Conservation (phyloP, 768 basidiomycete species). For the Psilocybe subaeruginosa region DNA sequence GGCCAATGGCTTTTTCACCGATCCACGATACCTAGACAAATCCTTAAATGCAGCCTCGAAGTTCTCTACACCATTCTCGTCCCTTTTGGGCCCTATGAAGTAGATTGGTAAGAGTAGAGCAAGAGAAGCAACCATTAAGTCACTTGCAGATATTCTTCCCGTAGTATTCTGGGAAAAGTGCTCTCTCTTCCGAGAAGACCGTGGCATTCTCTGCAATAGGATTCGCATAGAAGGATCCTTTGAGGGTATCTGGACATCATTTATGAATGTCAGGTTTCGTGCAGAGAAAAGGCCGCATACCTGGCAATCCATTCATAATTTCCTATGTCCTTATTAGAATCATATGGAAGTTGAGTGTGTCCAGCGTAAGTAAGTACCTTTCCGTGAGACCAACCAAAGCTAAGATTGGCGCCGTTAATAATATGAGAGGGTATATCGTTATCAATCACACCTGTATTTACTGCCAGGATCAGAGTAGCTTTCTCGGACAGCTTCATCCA, state of each 20-base stretch:
- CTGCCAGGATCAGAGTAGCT: conserved; percentile 73
- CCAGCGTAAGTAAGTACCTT: conserved; percentile 51
- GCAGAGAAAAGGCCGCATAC: conserved; percentile 31
- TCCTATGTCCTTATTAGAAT: conserved; percentile 51
- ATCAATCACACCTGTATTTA: conserved; percentile 68
- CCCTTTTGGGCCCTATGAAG: conserved; percentile 60
- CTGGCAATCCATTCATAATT: conserved; percentile 94
- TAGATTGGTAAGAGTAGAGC: not conserved
- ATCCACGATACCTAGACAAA: conserved; percentile 57
- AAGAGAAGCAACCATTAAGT: not conserved
- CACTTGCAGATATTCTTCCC: conserved; percentile 82
- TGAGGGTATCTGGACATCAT: conserved; percentile 64
- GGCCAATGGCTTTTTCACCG: not conserved
- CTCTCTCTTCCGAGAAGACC: conserved; percentile 58
- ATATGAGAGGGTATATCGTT: not conserved
- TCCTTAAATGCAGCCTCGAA: conserved; percentile 91
- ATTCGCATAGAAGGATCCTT: conserved; percentile 95
- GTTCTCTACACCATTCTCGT: conserved; percentile 64
- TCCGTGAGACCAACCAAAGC: conserved; percentile 98
- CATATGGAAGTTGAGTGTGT: not conserved
- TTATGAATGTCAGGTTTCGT: not conserved
- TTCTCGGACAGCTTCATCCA: conserved; percentile 70
- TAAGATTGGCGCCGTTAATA: conserved; percentile 23
- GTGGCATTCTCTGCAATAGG: conserved; percentile 69
- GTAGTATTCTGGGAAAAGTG: conserved; percentile 82